Conservation (phyloP, 164 flowering plant genomes). For the Sextonia rubra region DNA sequence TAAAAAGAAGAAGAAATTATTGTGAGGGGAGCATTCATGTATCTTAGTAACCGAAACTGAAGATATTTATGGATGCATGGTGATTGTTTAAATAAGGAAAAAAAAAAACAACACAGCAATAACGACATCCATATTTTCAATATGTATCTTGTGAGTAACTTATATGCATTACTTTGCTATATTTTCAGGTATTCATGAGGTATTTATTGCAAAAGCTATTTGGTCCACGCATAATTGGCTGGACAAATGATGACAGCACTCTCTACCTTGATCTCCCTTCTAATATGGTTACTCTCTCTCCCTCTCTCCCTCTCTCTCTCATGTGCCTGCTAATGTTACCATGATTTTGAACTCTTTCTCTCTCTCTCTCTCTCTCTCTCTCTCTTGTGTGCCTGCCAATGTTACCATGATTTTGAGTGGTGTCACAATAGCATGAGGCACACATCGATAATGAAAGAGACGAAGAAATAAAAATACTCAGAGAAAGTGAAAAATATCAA, state of each 20-base stretch:
- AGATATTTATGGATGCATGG: background rate
- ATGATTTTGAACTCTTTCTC: too few relatives aligned
- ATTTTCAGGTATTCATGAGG: slow-evolving; percentile 62
- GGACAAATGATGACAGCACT: slow-evolving; percentile 54
- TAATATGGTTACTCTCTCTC: slow-evolving; percentile 64
- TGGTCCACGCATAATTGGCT: slow-evolving; percentile 56
- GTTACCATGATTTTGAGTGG: too few relatives aligned
- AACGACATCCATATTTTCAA: background rate
- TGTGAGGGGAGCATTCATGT: background rate
- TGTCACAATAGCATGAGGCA: too few relatives aligned
- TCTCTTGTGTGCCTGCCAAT: too few relatives aligned
- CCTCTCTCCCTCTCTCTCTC: slow-evolving; percentile 21
- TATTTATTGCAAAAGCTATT: slow-evolving; percentile 68
- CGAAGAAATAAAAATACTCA: too few relatives aligned
- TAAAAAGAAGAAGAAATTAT: too few relatives aligned
- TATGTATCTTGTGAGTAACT: background rate
- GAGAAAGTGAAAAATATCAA: too few relatives aligned
- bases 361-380: too few relatives aligned
- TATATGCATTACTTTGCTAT: background rate
- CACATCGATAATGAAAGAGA: too few relatives aligned
- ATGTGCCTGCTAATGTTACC: background rate
- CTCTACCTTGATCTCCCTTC: slow-evolving; percentile 91
- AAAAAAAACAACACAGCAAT: background rate
- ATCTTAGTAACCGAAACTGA: background rate
- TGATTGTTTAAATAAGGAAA: background rate